These are phyloP conservation scores for Aspergillus campestris DNA, from an alignment of 495 filamentous ascomycete species.

Conservation along the genomic window DNA sequence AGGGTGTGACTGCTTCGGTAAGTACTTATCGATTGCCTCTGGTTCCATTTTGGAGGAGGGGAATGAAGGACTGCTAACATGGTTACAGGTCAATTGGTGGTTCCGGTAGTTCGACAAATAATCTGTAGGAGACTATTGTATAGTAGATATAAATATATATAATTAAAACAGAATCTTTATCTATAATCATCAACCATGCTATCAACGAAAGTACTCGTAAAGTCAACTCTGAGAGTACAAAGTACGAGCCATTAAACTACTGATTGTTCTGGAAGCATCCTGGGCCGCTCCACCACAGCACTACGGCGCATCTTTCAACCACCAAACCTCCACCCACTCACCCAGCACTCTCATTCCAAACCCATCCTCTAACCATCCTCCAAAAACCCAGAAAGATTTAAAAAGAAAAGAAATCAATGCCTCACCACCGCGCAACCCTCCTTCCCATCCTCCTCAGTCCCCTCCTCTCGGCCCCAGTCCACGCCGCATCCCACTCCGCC, in stretches of 20 bases:
- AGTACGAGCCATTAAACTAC: conserved; percentile 1
- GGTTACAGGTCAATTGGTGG: conserved; percentile 80
- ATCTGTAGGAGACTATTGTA: background rate
- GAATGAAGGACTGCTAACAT: conserved; percentile 19
- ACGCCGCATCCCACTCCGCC: conserved; percentile 2
- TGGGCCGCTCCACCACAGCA: conserved; percentile 4
- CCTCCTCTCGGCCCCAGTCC: conserved; percentile 1
- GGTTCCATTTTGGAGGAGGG: background rate
- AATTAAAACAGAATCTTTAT: background rate
- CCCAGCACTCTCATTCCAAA: background rate
- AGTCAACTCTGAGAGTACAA: too few relatives aligned
- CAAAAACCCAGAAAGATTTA: background rate
- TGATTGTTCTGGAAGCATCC: conserved; percentile 26
- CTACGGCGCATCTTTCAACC: background rate
- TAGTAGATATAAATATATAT: background rate
- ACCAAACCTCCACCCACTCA: conserved; percentile 1
- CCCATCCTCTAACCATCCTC: background rate
- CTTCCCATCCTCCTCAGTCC: conserved; percentile 20
- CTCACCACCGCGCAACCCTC: conserved; percentile 10
- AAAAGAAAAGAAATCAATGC: conserved; percentile 7
- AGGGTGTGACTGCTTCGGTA: conserved; percentile 58
- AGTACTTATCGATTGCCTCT: conserved; percentile 17
- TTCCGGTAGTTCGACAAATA: conserved; percentile 47
- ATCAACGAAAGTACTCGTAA: background rate
- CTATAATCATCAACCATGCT: background rate